These are phyloP conservation scores for Haplographium delicatum DNA, from an alignment of 495 filamentous ascomycete genomes.

Conservation along the genomic window DNA sequence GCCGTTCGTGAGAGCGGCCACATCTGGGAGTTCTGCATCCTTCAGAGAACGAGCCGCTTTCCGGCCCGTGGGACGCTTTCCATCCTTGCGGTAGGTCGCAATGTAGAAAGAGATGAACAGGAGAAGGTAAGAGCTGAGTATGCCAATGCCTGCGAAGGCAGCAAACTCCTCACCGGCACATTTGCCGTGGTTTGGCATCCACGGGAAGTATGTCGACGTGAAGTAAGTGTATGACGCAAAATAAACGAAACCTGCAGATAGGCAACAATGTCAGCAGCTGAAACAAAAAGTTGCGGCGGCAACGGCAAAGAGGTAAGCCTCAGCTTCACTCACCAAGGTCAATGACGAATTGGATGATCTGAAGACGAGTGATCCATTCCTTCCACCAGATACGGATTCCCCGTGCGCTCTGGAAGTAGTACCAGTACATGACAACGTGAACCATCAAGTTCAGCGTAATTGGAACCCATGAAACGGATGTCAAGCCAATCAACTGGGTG, in stretches of 20 bases:
- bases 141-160: constrained; percentile 86
- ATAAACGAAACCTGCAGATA: constrained; percentile 63
- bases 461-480: constrained; percentile 73
- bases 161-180: constrained; percentile 98
- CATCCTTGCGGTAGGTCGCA: constrained; percentile 88
- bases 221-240: constrained; percentile 95
- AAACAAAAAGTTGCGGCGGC: no score
- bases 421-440: constrained; percentile 73
- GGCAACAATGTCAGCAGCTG: constrained; percentile 38
- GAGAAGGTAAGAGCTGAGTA: constrained; percentile 87
- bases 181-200: constrained; percentile 72
- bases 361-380: constrained; percentile 82
- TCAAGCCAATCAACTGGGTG: constrained; percentile 73
- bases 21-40: constrained; percentile 29
- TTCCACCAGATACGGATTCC: constrained; percentile 86
- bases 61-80: constrained; percentile 54
- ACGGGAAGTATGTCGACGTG: constrained; percentile 84
- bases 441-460: constrained; percentile 75
- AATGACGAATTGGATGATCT: constrained; percentile 78
- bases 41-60: constrained; percentile 47
- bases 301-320: neutral
- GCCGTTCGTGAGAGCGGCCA: constrained; percentile 28
- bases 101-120: constrained; percentile 99
- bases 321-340: constrained; percentile 63
- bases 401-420: constrained; percentile 80